Conservation (phyloP, 2,329 filamentous ascomycete species). For the Penicillium sp. region DNA sequence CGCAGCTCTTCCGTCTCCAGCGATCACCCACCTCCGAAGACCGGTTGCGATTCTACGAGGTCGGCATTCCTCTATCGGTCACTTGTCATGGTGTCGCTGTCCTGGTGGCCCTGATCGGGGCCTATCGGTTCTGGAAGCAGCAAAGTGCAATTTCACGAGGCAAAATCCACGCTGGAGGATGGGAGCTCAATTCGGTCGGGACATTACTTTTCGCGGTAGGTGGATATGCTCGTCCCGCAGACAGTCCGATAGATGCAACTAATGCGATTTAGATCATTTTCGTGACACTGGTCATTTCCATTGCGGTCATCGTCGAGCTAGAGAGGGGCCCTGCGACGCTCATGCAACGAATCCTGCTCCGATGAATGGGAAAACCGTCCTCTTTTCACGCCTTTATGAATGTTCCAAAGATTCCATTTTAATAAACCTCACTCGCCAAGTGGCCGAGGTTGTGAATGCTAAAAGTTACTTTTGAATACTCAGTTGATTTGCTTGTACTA, state of each 20-base stretch:
- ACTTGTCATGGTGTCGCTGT: slow-evolving; percentile 51
- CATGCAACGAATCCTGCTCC: background rate
- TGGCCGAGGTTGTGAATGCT: no score
- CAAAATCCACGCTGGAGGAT: slow-evolving; percentile 55
- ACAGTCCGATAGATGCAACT: background rate
- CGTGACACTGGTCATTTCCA: slow-evolving; percentile 15
- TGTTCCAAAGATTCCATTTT: no score
- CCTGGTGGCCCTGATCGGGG: slow-evolving; percentile 51
- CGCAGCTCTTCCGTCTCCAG: slow-evolving; percentile 64
- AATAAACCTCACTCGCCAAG: no score
- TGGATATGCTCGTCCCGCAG: slow-evolving; percentile 4
- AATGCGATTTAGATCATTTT: slow-evolving; percentile 13
- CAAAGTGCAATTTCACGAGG: slow-evolving; percentile 57
- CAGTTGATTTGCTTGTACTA: no score
- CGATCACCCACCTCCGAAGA: slow-evolving; percentile 29
- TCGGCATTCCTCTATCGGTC: slow-evolving; percentile 57
- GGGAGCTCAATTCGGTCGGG: slow-evolving; percentile 53
- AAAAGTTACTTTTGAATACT: no score
- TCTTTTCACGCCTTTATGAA: background rate
- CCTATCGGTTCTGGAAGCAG: slow-evolving; percentile 57
- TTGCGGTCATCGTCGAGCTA: slow-evolving; percentile 19
- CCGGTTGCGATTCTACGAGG: slow-evolving; percentile 55
- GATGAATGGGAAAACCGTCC: background rate
- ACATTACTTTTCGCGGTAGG: slow-evolving; percentile 48
- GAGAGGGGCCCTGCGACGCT: background rate